Conservation (phyloP, 345 rosid genomes). For the Linum usitatissimum region DNA sequence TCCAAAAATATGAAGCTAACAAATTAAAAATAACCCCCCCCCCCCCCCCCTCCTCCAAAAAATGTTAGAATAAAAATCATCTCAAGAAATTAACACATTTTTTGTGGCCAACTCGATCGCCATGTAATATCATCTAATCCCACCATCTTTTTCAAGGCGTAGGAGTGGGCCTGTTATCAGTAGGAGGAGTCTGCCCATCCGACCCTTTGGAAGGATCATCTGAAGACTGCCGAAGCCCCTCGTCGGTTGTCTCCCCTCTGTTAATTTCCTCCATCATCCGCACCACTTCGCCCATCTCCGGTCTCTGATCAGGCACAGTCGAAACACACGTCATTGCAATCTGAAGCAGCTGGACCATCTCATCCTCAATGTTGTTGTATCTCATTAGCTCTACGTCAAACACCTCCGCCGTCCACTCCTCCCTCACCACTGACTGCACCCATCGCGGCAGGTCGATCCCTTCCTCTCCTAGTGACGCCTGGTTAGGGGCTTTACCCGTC, state of each 20-base stretch:
- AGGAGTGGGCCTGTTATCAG: background rate
- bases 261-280: conserved; percentile 91
- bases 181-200: conserved; percentile 19
- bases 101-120: too few relatives aligned
- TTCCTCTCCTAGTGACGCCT: conserved; percentile 89
- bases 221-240: conserved; percentile 77
- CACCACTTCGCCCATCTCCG: conserved; percentile 66
- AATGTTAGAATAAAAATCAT: too few relatives aligned
- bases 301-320: conserved; percentile 82
- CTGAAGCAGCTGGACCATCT: conserved; percentile 94
- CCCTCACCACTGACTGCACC: conserved; percentile 95
- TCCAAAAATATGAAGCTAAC: too few relatives aligned
- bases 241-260: conserved; percentile 57
- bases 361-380: conserved; percentile 86
- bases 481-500: conserved; percentile 92
- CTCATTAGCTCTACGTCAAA: conserved; percentile 90
- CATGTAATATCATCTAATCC: too few relatives aligned
- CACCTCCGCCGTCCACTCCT: conserved; percentile 99
- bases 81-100: too few relatives aligned
- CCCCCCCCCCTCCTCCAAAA: too few relatives aligned
- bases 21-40: too few relatives aligned
- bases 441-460: conserved; percentile 93
- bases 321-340: conserved; percentile 92
- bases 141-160: too few relatives aligned
- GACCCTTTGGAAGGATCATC: conserved; percentile 96